Evolutionary conservation across 176 grass and related monocot genomes (phyloP).

Genomic region (Aegilops umbellulata): DNA sequence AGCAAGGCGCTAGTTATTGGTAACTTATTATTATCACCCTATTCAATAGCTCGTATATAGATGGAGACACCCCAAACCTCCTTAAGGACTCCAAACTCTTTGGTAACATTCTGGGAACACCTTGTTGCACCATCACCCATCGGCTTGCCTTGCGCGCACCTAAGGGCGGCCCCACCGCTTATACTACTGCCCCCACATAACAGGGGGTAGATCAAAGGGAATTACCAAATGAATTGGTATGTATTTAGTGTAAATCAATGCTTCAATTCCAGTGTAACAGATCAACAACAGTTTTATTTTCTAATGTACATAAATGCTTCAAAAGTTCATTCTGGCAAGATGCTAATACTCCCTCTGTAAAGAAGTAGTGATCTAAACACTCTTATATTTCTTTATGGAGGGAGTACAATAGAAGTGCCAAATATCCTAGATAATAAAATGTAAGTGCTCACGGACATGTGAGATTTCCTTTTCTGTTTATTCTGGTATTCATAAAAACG

Average conservation of each 20-base stretch:
- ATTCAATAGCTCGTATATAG: background rate
- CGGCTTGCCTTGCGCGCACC: background rate
- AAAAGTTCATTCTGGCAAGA: background rate
- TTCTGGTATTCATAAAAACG: background rate
- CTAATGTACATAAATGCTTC: constrained; percentile 12
- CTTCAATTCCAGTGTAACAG: background rate
- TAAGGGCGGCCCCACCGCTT: background rate
- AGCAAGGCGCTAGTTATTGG: no score
- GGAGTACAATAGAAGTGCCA: background rate
- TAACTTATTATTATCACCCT: background rate
- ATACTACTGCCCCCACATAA: background rate
- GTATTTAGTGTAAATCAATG: background rate
- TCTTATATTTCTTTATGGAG: no score
- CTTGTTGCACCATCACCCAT: background rate
- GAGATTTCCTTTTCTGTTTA: constrained; percentile 21
- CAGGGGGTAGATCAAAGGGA: background rate
- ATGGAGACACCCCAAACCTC: background rate
- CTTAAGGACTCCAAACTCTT: background rate
- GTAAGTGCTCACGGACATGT: background rate
- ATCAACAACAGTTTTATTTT: background rate
- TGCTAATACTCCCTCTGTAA: background rate
- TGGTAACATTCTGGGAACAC: background rate
- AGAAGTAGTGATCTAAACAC: no score
- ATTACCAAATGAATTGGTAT: background rate
- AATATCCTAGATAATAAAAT: constrained; percentile 20